These are phyloP conservation scores for Dendrobium nobile DNA, from an alignment of 106 monocot genomes.

Conservation along the genomic window DNA sequence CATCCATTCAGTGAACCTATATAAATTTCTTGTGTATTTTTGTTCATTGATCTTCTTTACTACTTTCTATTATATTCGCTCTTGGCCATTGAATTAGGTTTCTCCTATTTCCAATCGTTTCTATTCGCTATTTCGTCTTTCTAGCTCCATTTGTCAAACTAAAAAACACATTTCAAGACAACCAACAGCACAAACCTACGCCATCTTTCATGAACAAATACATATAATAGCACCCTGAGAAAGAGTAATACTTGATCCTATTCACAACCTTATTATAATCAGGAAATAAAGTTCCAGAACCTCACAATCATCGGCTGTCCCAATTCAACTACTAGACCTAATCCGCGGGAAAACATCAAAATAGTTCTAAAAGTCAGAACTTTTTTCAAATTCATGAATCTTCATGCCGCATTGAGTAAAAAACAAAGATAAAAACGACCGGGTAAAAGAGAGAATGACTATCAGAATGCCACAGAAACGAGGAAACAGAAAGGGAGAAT, in stretches of 20 bases:
- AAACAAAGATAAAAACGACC: not conserved
- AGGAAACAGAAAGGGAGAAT: not conserved
- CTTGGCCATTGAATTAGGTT: too few relatives aligned
- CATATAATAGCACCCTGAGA: not conserved
- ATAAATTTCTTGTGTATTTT: too few relatives aligned
- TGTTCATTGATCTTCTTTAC: too few relatives aligned
- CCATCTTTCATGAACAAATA: not conserved
- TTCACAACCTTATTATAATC: not conserved
- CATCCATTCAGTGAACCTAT: too few relatives aligned
- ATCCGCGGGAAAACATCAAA: not conserved
- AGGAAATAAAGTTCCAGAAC: not conserved
- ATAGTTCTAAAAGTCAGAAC: not conserved
- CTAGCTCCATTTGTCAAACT: too few relatives aligned
- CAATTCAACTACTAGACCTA: not conserved
- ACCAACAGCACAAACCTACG: not conserved
- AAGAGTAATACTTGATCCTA: not conserved
- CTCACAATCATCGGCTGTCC: not conserved
- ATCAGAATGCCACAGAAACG: not conserved
- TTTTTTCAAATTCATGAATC: not conserved
- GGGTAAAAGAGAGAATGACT: not conserved
- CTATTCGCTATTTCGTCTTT: too few relatives aligned
- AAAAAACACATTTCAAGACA: not conserved
- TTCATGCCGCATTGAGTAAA: not conserved
- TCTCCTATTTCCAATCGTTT: too few relatives aligned
- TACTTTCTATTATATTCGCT: too few relatives aligned